These are phyloP conservation scores for Agarophyton chilense DNA, from an alignment of 23 red algal genomes.

Conservation along the genomic window DNA sequence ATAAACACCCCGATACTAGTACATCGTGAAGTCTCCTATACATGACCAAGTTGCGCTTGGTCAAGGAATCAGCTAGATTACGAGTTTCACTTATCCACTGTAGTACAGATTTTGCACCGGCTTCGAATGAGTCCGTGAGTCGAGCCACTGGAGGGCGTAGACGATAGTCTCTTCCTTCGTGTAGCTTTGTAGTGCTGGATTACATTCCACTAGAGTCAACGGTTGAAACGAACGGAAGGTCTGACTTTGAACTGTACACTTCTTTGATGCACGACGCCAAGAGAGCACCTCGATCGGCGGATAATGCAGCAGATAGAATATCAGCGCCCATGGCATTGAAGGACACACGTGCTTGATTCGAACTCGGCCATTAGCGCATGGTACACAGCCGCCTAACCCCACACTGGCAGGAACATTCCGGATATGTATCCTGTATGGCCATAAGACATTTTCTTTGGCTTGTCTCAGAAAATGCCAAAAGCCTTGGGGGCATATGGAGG, in stretches of 20 bases:
- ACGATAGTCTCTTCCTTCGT: constrained; percentile 36
- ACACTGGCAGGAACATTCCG: too few species aligned
- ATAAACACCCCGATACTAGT: too few species aligned
- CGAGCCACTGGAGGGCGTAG: too few species aligned
- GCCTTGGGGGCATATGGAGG: not conserved
- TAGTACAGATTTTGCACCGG: too few species aligned
- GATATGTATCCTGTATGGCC: too few species aligned
- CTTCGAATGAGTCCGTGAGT: too few species aligned
- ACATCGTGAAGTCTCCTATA: too few species aligned
- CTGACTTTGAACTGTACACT: not conserved
- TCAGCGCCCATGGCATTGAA: too few species aligned
- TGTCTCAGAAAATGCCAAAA: constrained; percentile 12
- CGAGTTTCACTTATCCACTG: too few species aligned
- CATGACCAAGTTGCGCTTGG: too few species aligned
- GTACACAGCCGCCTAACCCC: not conserved
- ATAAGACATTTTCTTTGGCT: constrained; percentile 12
- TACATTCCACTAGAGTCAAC: constrained; percentile 38
- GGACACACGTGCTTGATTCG: constrained; percentile 9
- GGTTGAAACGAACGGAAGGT: not conserved
- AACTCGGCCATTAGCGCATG: constrained; percentile 35
- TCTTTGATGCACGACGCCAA: not conserved
- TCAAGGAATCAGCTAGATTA: too few species aligned
- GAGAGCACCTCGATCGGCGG: constrained; percentile 9
- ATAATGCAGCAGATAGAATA: constrained; percentile 14
- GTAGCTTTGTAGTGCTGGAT: constrained; percentile 16